Base-by-base conservation (phyloP, 163 green algal species). In the Volvox carteri region DNA sequence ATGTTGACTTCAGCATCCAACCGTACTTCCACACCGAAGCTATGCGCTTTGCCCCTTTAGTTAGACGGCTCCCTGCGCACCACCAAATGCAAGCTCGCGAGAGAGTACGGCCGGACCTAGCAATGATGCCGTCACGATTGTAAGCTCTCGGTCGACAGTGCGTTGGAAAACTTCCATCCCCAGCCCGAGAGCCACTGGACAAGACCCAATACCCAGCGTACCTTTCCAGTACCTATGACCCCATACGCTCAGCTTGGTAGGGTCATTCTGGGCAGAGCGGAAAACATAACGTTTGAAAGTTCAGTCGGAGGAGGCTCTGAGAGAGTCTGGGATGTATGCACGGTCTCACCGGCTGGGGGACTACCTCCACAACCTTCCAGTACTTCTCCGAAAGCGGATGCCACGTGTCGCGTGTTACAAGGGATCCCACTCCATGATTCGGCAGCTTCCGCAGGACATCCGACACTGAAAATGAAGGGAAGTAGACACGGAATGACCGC, bases 351-450 rank as follows among this genome's bases (percentile, higher is more conserved):
- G 44, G 42, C 33, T 50, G 28, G 5, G 86, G 76, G 7, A 62
- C 65, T 12, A 91, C 77, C 67, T 87, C 67, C 11, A 87, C 77
- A 7, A 91, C 42, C 42, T 91, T 52, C 86, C 86, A 91, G 30
- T 74, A 87, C n/a, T 86, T 87, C 0, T 72, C 75, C 7, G 46
- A 30, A 16, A 52, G 35, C 0, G 86, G 86, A 62, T 91, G 86
- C 86, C 86, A 91, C 8, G 86, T 91, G 25, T 91, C 86, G 16
- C 86, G 67, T 28, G 86, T 84, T 42, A 91, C 86, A 73, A 88
- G 79, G 16, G 78, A 41, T 16, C 86, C 86, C 0, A 91, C 86
- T 12, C 86, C 86, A 23, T 91, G 78, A 1, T 85, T 41, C 2
- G 86, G 86, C 11, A 91, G 68, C 37, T 78, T 86, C 3, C 81